These are phyloP conservation scores for Penicillium decumbens DNA, from an alignment of 2,329 filamentous ascomycete genomes.

Conservation along the genomic window DNA sequence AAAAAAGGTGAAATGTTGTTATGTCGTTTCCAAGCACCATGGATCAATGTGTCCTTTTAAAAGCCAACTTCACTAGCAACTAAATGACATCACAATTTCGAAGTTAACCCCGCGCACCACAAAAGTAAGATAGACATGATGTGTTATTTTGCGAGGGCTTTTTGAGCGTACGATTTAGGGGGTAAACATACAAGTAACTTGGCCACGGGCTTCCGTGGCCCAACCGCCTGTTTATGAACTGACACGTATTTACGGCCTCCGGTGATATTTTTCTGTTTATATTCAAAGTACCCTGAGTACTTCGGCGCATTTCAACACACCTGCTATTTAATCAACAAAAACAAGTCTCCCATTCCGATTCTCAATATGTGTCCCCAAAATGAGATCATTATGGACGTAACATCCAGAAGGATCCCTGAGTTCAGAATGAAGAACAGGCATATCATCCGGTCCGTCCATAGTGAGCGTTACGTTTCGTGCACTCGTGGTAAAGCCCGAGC, in stretches of 20 bases:
- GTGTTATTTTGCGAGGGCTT: neutral
- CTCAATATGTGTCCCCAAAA: constrained; percentile 10
- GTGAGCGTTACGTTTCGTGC: constrained; percentile 8
- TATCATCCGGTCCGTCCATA: constrained; percentile 12
- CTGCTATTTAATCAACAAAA: constrained; percentile 32
- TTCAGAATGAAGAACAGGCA: constrained; percentile 13
- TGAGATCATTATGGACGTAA: constrained; percentile 2
- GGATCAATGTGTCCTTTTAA: neutral
- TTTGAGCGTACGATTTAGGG: neutral
- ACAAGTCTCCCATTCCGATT: constrained; percentile 16
- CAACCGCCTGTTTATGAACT: neutral
- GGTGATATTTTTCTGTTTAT: no score
- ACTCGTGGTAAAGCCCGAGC: constrained; percentile 10
- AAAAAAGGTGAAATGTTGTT: neutral
- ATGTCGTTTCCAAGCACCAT: neutral
- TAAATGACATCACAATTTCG: constrained; percentile 9
- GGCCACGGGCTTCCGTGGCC: neutral
- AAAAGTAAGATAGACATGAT: neutral
- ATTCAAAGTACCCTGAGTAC: no score
- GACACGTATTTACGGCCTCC: no score
- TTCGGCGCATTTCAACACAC: neutral
- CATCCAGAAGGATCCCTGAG: constrained; percentile 9
- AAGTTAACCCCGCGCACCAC: neutral
- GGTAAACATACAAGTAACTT: neutral
- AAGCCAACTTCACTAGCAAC: neutral